Percentiles rank a stretch among this genome's conserved stretches.
These are phyloP conservation scores for Eucalyptus globulus DNA, from an alignment of 345 rosid species.

Conservation along the genomic window DNA sequence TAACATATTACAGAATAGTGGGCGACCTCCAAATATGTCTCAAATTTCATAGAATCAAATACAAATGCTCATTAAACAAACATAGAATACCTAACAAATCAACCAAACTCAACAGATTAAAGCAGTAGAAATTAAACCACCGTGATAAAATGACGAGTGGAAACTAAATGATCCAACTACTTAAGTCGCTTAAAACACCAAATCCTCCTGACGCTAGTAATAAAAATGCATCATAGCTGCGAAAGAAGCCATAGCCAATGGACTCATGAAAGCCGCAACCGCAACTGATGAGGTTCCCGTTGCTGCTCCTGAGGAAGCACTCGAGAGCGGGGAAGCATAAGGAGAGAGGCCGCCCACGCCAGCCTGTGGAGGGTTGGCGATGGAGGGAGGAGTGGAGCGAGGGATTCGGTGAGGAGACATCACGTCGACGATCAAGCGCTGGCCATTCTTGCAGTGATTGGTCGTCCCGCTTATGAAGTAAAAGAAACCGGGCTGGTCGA, in stretches of 20 bases:
- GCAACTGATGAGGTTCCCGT: not conserved
- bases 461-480: constrained; percentile 61
- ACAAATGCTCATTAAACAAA: not conserved
- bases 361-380: constrained; percentile 16
- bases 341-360: not conserved
- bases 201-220: not conserved
- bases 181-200: not conserved
- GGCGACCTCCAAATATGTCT: not conserved
- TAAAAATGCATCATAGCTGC: not conserved
- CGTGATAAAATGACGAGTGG: not conserved
- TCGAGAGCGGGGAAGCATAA: constrained; percentile 17
- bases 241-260: not conserved
- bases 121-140: not conserved
- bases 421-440: constrained; percentile 56
- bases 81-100: not conserved
- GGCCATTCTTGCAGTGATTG: constrained; percentile 61
- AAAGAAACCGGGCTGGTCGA: constrained; percentile 66
- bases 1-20: not conserved
- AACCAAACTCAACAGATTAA: not conserved
- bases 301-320: not conserved
- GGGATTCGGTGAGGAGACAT: constrained; percentile 29
- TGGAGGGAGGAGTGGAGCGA: constrained; percentile 5
- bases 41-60: not conserved
- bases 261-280: not conserved
- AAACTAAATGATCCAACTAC: not conserved